Base-by-base conservation (phyloP, 768 basidiomycete species). In the Russula sp. region DNA sequence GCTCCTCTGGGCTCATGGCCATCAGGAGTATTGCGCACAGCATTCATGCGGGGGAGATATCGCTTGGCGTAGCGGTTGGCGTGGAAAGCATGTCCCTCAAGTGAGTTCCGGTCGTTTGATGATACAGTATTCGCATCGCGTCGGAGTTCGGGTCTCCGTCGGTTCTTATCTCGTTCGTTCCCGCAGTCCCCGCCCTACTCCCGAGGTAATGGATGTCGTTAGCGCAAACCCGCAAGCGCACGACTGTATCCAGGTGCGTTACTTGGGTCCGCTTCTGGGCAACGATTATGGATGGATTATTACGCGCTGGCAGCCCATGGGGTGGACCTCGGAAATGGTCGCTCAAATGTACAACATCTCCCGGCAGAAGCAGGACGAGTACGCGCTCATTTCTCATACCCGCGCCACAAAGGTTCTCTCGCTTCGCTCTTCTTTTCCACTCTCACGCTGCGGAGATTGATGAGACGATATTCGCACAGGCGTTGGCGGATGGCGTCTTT, bases 1-100 rank as follows among this genome's bases (percentile, higher is more conserved):
- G 96, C 74, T 90, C 93, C 2, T 95, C 93, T 0, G 94, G 95
- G 25, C 79, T 98, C 52, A 92, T 95, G 83, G 88, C 96, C n/a
- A 86, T 98, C 64, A 85, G 90, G 61, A 85, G 79, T 70, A 89
- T 98, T 53, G 93, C 94, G 18, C 88, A 96, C 72, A 81, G 88
- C 59, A 94, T 98, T 66, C 81, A 85, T 64, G 74, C 85, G 7
- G 88, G 90, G 25, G 92, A 98, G 69, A 86, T 87, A 32, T 85
- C 89, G 32, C 78, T 98, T 47, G 96, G 96, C 25, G 76, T 98
- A 56, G 96, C 93, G 3, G 79, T 85, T 34, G 90, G 88, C 18
- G 83, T 82, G 10, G 90, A 93, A 68, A 93, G 87, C 72, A 92
- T 93, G 90, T 83, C 85, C 46, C 73, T 83, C 61, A 87, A 92